Base-by-base conservation (phyloP, 2,329 filamentous ascomycete genomes). In the Ceratocystis alfenasii region DNA sequence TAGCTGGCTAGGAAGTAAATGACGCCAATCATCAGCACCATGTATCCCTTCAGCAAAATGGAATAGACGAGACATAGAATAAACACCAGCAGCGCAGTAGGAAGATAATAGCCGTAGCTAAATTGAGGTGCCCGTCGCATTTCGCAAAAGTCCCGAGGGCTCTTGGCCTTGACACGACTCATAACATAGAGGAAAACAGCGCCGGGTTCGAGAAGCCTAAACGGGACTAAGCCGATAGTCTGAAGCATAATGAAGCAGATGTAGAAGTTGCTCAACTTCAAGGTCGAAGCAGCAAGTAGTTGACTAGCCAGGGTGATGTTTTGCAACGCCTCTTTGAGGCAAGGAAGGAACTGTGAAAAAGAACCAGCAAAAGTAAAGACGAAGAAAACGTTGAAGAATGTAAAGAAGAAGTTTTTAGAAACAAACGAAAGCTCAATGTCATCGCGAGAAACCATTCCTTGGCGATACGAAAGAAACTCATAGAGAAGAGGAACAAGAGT, bases 351-450 rank as follows among this genome's bases (percentile, higher is more conserved):
- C 65, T 87, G 84, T 48, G 87, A 85, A 76, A 89, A 90, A 3
- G 91, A 90, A 65, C 88, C 89, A 59, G 95, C 89, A 30, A 94
- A 82, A 0, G 93, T 95, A 74, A 97, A 96, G 57, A 97, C 84
- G 63, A 97, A 83, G 76, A 99, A 99, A 66, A 97, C 90, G 76
- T 99, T 99, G 83, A 99, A 97, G 76, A 99, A 99, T 8, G 89
- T 92, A 74, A 99, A 99, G 80, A 97, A 96, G 77, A 97, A 99
- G 75, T 99, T 99, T 78, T 99, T 99, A 65, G 90, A 96, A 70
- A 99, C 93, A 57, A 95, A 81, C 0, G 94, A 97, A 5, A 99
- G 81, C 75, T 97, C 94, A 25, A 99, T 87, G 69, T 99, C 94
- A 57, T 90, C 90, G 71, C 91, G 89, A 0, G 94, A 97, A 63